Evolutionary conservation across 2,329 filamentous ascomycete species (phyloP), one percentile per base, ranked within the genome.

Genomic region (Myriosclerotinia curreyana): DNA sequence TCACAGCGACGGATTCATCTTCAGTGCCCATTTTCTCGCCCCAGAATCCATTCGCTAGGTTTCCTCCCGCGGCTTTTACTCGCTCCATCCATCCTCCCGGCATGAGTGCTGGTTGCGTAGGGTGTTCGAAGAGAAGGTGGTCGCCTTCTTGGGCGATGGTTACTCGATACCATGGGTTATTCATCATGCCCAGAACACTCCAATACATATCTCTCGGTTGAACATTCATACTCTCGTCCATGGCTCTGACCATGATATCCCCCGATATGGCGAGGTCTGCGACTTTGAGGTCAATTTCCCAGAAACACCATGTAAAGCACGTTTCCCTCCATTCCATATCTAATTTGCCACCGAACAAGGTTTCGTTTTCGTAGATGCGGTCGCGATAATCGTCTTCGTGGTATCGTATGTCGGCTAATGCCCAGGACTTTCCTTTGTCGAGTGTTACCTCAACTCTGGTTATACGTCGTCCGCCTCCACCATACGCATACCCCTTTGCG

Each of bases 181-280:
- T 96, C 93, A 97, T 96, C 93, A 97, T 97, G 0, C 93, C 92
- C 48, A 96, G 79, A 2, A 96, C 92, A 66, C 86, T 92, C 93
- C 93, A 97, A 77, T 96, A 96, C 91, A 96, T 95, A 72, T 97
- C 93, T 66, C 91, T 83, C 5, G 93, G 93, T 74, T 96, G 92
- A 0, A 91, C 80, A 76, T 90, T 91, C 85, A 96, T 88, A 62
- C 88, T 84, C 69, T 96, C 93, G 70, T 97, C 93, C 92, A 96
- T 96, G 5, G 88, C 89, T 52, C 93, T 83, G 6, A 96, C 86
- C 72, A 96, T 82, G 46, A 97, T 85, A 71, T 92, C 91, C 51
- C 86, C 83, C 0, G 90, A 83, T 3, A 77, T 77, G 49, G 79
- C 78, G 20, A 96, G 79, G 31, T 90, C 85, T 0, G 80, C 72